Conservation (phyloP, 1,284 basidiomycete genomes). For the Meripilus lineatus region DNA sequence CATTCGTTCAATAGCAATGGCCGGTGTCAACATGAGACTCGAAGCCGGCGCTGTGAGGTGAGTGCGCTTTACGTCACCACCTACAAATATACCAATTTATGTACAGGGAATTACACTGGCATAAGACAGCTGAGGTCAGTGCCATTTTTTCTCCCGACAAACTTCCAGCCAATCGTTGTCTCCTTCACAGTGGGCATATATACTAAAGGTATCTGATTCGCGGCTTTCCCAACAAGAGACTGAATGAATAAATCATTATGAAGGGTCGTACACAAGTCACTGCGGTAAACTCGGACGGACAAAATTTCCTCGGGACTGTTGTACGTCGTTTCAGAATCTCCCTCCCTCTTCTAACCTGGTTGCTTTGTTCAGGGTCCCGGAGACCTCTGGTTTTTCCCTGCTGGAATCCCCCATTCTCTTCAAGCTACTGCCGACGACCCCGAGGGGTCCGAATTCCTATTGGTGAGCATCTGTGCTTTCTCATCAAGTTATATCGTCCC, state of each 20-base stretch:
- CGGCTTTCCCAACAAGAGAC: background rate
- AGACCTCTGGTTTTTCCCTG: slow-evolving; percentile 63
- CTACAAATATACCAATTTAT: background rate
- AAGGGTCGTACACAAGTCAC: slow-evolving; percentile 63
- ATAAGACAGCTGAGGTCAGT: slow-evolving; percentile 56
- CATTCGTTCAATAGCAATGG: slow-evolving; percentile 39
- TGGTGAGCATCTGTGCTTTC: slow-evolving; percentile 36
- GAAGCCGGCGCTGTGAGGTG: slow-evolving; percentile 60
- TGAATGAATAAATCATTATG: background rate
- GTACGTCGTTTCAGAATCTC: slow-evolving; percentile 16
- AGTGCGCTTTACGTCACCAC: slow-evolving; percentile 8
- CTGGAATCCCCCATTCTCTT: slow-evolving; percentile 50
- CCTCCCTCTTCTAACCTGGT: background rate
- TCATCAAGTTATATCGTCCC: background rate
- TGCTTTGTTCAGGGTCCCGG: slow-evolving; percentile 24
- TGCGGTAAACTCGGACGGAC: slow-evolving; percentile 54
- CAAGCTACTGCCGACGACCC: slow-evolving; percentile 54
- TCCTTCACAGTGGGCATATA: slow-evolving; percentile 54
- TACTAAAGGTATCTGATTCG: slow-evolving; percentile 41
- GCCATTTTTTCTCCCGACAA: slow-evolving; percentile 10
- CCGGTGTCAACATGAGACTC: slow-evolving; percentile 67
- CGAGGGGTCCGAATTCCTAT: slow-evolving; percentile 64
- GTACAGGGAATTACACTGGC: slow-evolving; percentile 68
- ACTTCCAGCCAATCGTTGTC: slow-evolving; percentile 6
- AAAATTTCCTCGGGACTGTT: slow-evolving; percentile 55